Conservation (phyloP, 257 asterid genomes). For the Solanum chmielewskii region DNA sequence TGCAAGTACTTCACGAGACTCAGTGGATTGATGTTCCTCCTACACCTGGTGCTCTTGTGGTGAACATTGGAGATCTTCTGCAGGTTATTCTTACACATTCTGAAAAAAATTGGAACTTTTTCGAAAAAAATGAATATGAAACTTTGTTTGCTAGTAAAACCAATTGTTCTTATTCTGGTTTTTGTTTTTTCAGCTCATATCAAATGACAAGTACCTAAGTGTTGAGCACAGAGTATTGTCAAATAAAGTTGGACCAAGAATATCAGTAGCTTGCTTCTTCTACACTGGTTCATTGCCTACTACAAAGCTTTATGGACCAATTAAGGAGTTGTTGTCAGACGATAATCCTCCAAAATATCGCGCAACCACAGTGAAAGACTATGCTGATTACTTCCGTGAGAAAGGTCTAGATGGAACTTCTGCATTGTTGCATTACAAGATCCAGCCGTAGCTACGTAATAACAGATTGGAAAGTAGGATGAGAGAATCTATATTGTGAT, state of each 20-base stretch:
- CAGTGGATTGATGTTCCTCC: slow-evolving; percentile 43
- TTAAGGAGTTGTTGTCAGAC: slow-evolving; percentile 30
- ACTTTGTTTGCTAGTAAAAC: background rate
- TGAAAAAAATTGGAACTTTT: background rate
- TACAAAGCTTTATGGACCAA: slow-evolving; percentile 33
- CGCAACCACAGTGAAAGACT: slow-evolving; percentile 35
- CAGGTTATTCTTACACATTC: slow-evolving; percentile 13
- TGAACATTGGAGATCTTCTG: slow-evolving; percentile 37
- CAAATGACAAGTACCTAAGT: slow-evolving; percentile 43
- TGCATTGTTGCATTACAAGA: slow-evolving; percentile 29
- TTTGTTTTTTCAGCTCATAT: slow-evolving; percentile 19
- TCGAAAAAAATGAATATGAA: background rate
- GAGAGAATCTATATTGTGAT: background rate
- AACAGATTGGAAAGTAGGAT: background rate
- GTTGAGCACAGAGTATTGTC: slow-evolving; percentile 38
- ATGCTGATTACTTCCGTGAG: slow-evolving; percentile 20
- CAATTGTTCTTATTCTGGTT: background rate
- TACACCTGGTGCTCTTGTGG: slow-evolving; percentile 26
- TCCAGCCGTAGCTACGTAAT: background rate
- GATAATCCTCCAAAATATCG: slow-evolving; percentile 34
- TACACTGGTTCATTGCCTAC: slow-evolving; percentile 30
- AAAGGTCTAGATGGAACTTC: slow-evolving; percentile 43
- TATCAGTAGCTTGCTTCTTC: slow-evolving; percentile 42
- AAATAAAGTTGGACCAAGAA: slow-evolving; percentile 27
- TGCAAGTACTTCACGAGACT: slow-evolving; percentile 28